Conservation (phyloP, 345 rosid genomes). For the Salix brachista region DNA sequence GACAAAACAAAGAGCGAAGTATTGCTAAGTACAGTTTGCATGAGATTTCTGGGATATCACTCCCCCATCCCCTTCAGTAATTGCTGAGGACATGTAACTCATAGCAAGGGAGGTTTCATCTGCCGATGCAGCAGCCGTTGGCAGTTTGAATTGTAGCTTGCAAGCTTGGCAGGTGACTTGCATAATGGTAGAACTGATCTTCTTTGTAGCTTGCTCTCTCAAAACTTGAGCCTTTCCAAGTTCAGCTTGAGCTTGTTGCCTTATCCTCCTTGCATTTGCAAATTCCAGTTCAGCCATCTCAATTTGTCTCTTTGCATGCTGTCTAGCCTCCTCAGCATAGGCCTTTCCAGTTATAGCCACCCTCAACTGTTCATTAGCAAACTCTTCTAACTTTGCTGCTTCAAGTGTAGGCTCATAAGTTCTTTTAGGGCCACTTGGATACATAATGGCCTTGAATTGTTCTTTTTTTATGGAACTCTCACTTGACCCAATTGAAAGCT, state of each 20-base stretch:
- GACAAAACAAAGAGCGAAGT: neutral
- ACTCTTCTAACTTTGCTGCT: conserved; percentile 43
- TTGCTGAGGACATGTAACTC: conserved; percentile 80
- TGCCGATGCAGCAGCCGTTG: conserved; percentile 30
- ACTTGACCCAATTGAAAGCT: conserved; percentile 61
- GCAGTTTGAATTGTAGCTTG: conserved; percentile 56
- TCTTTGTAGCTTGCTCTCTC: conserved; percentile 66
- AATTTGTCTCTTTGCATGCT: conserved; percentile 61
- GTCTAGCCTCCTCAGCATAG: conserved; percentile 67
- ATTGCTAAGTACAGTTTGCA: neutral
- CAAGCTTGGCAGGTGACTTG: conserved; percentile 74
- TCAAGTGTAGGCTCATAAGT: conserved; percentile 18
- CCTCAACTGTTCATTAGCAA: conserved; percentile 46
- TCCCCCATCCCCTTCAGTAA: conserved; percentile 63
- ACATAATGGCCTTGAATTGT: neutral
- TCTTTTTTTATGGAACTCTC: conserved; percentile 8
- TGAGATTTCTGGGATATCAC: neutral
- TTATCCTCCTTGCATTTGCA: conserved; percentile 59
- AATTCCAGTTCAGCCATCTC: conserved; percentile 79
- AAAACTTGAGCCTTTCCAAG: conserved; percentile 62
- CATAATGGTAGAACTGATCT: conserved; percentile 56
- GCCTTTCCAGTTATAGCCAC: conserved; percentile 58
- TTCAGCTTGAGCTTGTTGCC: conserved; percentile 68
- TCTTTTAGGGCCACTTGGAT: conserved; percentile 12
- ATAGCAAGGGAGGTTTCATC: conserved; percentile 71